Conservation (phyloP, 2,329 filamentous ascomycete genomes). For the Purpureocillium takamizusanense region DNA sequence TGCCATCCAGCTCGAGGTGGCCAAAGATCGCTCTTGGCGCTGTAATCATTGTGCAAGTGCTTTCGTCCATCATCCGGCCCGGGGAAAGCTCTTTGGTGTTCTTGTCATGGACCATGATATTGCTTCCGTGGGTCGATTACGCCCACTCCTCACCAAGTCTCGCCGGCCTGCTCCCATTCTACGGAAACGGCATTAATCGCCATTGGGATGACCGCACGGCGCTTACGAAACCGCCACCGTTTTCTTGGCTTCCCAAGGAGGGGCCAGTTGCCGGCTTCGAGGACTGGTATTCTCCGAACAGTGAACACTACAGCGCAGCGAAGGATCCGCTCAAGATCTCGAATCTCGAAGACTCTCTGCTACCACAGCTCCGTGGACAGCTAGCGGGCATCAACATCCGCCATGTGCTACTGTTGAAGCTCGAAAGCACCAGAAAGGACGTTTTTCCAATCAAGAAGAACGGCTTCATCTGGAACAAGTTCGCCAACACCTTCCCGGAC, state of each 20-base stretch:
- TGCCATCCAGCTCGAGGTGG: not conserved
- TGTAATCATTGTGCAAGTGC: constrained; percentile 1
- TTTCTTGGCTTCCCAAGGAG: constrained; percentile 19
- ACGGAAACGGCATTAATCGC: constrained; percentile 12
- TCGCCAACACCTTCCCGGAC: constrained; percentile 20
- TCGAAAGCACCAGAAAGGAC: constrained; percentile 34
- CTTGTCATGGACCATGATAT: constrained; percentile 19
- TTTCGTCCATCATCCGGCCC: constrained; percentile 11
- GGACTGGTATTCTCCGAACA: constrained; percentile 17
- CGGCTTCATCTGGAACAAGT: constrained; percentile 24
- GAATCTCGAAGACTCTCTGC: constrained; percentile 24
- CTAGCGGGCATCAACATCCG: constrained; percentile 18
- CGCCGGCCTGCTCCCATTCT: constrained; percentile 12
- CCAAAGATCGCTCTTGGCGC: not conserved
- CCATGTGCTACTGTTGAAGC: constrained; percentile 29
- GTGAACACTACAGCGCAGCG: constrained; percentile 22
- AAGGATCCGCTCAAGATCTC: constrained; percentile 29
- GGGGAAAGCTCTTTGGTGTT: constrained; percentile 16
- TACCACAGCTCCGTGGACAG: constrained; percentile 16
- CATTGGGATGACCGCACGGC: constrained; percentile 20
- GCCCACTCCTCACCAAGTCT: constrained; percentile 14
- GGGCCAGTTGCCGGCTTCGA: constrained; percentile 10
- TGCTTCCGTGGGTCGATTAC: constrained; percentile 20
- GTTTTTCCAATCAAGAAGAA: constrained; percentile 33
- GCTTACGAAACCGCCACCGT: constrained; percentile 10